Base-by-base conservation (phyloP, 306 rosid genomes). In the Acmispon strigosus region DNA sequence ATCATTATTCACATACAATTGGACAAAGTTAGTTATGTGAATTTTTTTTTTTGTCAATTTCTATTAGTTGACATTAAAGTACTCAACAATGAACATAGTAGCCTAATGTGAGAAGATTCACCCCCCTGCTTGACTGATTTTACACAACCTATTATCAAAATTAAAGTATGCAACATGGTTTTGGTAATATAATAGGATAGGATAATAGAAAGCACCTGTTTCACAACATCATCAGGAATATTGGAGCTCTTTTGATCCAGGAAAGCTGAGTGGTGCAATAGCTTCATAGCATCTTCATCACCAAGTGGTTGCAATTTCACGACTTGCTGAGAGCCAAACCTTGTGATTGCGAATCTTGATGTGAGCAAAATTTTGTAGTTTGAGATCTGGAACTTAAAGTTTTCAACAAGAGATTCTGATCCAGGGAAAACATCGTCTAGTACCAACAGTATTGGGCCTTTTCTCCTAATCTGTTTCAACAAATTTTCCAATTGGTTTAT, bases 361-460 rank as follows among this genome's bases (percentile, higher is more conserved):
- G 92, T 89, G 59, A 86, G 90, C 61, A 92, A 51, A 70, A 87
- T 74, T 76, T 83, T 89, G 75, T 63, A 84, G 14, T 75, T 56
- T 44, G 84, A 62, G 4, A 78, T 75, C 32, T 63, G 12, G 39
- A 82, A 78, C 17, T 13, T 8, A 15, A 88, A 79, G 3, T 81
- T 83, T 0, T 86, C 86, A 52, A 88, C 50, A 47, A 88, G 80
- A 62, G 52, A 53, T 45, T 66, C 89, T 13, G 90, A 76, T 29
- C 65, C 78, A 0, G 53, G 41, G 88, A 83, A 78, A 70, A 90
- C 89, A 72, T 85, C 88, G 48, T 90, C 96, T 13, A 90, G 37
- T 12, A 90, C 87, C 78, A 87, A 56, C 73, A 90, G 11, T 4
- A 79, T 34, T 39, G 83, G 85, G 13, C 20, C 43, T 4, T 45